Percentiles rank a stretch among this genome's conserved stretches.
phyloP scores from a whole-genome alignment of 768 basidiomycete genomes.

The Termitomyces heimii region DNA sequence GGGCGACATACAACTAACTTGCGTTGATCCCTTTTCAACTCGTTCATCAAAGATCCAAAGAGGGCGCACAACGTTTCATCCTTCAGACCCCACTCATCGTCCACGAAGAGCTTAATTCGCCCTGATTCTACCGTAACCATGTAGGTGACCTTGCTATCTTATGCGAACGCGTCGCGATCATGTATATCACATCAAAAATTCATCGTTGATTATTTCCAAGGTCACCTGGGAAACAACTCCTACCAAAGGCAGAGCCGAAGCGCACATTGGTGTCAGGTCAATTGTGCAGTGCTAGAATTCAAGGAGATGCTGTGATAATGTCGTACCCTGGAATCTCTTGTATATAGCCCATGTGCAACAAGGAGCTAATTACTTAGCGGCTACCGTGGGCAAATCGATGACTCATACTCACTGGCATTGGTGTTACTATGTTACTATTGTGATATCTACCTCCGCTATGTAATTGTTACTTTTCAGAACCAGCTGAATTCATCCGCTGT shows the following conservation, averaged over 20 bases:
- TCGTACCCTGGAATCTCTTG: neutral
- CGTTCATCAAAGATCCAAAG: neutral
- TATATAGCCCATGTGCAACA: neutral
- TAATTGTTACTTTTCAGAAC: neutral
- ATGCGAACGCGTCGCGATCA: neutral
- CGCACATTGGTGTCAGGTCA: neutral
- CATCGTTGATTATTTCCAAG: neutral
- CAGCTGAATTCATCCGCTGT: neutral
- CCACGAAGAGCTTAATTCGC: neutral
- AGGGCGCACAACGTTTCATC: neutral
- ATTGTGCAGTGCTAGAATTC: neutral
- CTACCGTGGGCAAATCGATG: neutral
- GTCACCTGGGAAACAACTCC: neutral
- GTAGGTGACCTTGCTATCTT: neutral
- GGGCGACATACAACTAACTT: neutral
- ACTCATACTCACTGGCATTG: neutral
- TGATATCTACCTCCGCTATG: too few species aligned
- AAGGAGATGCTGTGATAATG: neutral
- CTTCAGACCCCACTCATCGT: neutral
- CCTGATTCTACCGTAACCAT: neutral
- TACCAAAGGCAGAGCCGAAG: neutral
- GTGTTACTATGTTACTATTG: too few species aligned
- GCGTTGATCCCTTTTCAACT: neutral
- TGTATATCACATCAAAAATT: neutral
- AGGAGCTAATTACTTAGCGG: neutral